Conservation (phyloP, 208 protist species). For the Tritrichomonas foetus region DNA sequence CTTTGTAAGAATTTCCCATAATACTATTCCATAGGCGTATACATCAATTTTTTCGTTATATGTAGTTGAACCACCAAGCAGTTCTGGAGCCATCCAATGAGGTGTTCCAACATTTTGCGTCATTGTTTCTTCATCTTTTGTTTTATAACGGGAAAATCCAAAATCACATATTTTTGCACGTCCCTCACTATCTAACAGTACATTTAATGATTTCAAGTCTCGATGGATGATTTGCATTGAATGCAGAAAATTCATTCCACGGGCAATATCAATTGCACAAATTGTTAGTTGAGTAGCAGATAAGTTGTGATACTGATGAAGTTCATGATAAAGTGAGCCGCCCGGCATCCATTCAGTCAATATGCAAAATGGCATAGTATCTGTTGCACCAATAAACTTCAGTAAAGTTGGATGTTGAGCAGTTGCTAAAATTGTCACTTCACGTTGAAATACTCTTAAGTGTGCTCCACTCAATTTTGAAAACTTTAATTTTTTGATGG, state of each 20-base stretch:
- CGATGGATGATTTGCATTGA: not conserved
- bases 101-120: not conserved
- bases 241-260: not conserved
- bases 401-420: not conserved
- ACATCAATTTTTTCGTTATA: slow-evolving; percentile 21
- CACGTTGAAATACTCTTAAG: not conserved
- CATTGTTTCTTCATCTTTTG: not conserved
- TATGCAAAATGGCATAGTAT: not conserved
- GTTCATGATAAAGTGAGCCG: not conserved
- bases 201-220: slow-evolving; percentile 2
- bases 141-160: not conserved
- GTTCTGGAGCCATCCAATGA: slow-evolving; percentile 38
- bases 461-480: not conserved
- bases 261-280: not conserved
- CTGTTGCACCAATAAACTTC: not conserved
- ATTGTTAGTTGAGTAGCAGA: not conserved
- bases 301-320: not conserved
- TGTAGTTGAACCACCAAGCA: not conserved
- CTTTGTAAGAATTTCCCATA: not conserved
- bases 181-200: not conserved
- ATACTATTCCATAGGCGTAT: slow-evolving; percentile 1
- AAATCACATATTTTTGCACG: not conserved
- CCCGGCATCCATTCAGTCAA: slow-evolving; percentile 33
- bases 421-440: not conserved
- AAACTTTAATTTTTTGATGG: slow-evolving; percentile 2